Conservation (phyloP, 1,284 basidiomycete species). For the Sanghuangporus weigelae region DNA sequence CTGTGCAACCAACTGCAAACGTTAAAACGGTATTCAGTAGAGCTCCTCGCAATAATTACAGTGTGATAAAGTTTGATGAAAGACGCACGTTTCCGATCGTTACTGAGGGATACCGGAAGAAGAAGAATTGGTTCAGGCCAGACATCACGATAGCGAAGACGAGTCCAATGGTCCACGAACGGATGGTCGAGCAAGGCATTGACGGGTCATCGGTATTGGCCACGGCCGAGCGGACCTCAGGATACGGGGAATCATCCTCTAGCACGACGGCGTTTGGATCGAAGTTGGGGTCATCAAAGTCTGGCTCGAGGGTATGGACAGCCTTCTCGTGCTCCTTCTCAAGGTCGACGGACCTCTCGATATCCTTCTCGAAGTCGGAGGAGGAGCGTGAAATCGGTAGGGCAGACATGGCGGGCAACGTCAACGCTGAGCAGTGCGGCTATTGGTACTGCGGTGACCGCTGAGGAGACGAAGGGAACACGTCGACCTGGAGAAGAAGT, state of each 20-base stretch:
- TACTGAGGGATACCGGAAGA: slow-evolving; percentile 48
- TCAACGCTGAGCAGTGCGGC: not conserved
- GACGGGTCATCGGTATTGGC: slow-evolving; percentile 30
- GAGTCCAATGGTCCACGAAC: slow-evolving; percentile 40
- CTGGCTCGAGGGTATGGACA: slow-evolving; percentile 8
- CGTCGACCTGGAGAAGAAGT: not conserved
- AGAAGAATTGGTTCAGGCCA: slow-evolving; percentile 55
- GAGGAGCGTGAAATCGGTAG: slow-evolving; percentile 4
- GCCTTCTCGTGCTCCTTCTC: not conserved
- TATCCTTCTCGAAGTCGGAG: slow-evolving; percentile 14
- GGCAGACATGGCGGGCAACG: slow-evolving; percentile 9
- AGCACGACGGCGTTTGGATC: slow-evolving; percentile 22
- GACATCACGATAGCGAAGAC: slow-evolving; percentile 44
- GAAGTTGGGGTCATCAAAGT: slow-evolving; percentile 27
- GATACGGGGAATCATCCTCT: slow-evolving; percentile 46
- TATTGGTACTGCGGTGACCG: not conserved
- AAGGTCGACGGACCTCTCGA: slow-evolving; percentile 4
- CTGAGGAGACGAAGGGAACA: not conserved
- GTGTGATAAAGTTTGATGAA: not conserved
- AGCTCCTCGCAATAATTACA: not conserved
- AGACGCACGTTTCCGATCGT: slow-evolving; percentile 33
- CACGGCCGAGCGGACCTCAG: slow-evolving; percentile 36
- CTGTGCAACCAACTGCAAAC: slow-evolving; percentile 43
- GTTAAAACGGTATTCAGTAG: not conserved
- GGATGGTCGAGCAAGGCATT: slow-evolving; percentile 31